Evolutionary conservation across 2,329 filamentous ascomycete species (phyloP).

Genomic region (Allantophomopsis lycopodina): DNA sequence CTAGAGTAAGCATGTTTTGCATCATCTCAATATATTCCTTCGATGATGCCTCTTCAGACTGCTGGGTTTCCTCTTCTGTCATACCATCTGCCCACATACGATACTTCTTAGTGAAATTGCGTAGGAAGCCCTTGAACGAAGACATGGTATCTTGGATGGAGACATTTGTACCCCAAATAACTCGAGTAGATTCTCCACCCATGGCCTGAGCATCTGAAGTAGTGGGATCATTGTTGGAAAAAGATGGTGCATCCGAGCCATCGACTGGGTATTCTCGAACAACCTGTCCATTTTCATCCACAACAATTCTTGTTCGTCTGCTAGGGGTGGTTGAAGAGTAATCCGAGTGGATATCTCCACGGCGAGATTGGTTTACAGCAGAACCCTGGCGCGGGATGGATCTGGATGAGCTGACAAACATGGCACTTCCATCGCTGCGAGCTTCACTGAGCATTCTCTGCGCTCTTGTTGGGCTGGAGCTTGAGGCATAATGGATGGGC

Average conservation of each 20-base stretch:
- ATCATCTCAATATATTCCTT: constrained; percentile 77
- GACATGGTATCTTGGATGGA: constrained; percentile 82
- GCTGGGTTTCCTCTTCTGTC: constrained; percentile 59
- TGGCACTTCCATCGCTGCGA: constrained; percentile 69
- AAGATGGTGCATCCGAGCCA: constrained; percentile 45
- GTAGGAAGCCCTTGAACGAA: constrained; percentile 81
- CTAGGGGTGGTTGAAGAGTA: constrained; percentile 42
- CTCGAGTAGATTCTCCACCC: constrained; percentile 65
- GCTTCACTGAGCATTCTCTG: constrained; percentile 53
- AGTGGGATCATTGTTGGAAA: constrained; percentile 55
- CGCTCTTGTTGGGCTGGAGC: constrained; percentile 67
- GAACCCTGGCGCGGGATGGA: constrained; percentile 35
- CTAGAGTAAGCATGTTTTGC: constrained; percentile 82
- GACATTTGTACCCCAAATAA: constrained; percentile 97
- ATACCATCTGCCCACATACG: constrained; percentile 84
- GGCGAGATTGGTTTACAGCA: constrained; percentile 42
- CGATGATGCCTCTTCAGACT: constrained; percentile 56
- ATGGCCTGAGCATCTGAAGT: constrained; percentile 86
- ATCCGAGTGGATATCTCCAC: constrained; percentile 82
- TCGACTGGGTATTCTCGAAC: constrained; percentile 35
- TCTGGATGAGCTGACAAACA: constrained; percentile 62
- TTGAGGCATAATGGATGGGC: constrained; percentile 80
- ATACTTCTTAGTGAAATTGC: constrained; percentile 87
- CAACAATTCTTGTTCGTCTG: constrained; percentile 38
- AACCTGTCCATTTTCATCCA: constrained; percentile 40